These are phyloP conservation scores for Solanum dulcamara DNA, from an alignment of 257 asterid genomes.

Conservation along the genomic window DNA sequence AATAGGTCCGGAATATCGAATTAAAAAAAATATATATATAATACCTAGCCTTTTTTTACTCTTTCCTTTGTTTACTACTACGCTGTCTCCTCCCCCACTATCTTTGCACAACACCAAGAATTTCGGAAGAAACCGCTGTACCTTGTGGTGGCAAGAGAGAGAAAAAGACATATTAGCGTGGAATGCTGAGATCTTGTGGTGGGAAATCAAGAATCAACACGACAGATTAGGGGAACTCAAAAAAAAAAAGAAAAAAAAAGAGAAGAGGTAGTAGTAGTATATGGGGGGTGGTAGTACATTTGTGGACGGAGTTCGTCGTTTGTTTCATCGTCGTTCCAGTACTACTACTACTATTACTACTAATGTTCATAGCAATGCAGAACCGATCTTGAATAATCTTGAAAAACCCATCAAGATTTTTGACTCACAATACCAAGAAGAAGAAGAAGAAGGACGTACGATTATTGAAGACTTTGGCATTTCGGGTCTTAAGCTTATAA, in stretches of 20 bases:
- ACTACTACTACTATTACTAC: conserved; percentile 16
- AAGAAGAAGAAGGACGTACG: conserved; percentile 12
- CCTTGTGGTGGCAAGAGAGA: neutral
- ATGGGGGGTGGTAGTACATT: conserved; percentile 87
- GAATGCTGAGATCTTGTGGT: conserved; percentile 30
- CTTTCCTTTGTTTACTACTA: neutral
- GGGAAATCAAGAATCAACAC: conserved; percentile 26
- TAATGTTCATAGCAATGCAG: conserved; percentile 14
- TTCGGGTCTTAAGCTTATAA: conserved; percentile 49
- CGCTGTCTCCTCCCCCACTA: neutral
- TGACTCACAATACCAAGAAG: neutral
- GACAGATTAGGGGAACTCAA: conserved; percentile 9
- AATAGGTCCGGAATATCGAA: too few relatives aligned
- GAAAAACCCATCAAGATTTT: neutral
- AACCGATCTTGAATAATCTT: conserved; percentile 9
- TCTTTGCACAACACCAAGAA: conserved; percentile 1
- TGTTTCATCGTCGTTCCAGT: conserved; percentile 45
- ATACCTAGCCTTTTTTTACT: neutral
- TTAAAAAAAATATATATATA: too few relatives aligned
- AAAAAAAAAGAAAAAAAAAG: conserved; percentile 4
- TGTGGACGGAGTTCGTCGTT: conserved; percentile 85
- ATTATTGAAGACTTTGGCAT: conserved; percentile 51
- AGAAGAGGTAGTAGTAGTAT: conserved; percentile 5
- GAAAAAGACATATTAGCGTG: conserved; percentile 5
- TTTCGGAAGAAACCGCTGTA: neutral